phyloP scores from a whole-genome alignment of 2,329 filamentous ascomycete species.

The Paecilomyces formosus region DNA sequence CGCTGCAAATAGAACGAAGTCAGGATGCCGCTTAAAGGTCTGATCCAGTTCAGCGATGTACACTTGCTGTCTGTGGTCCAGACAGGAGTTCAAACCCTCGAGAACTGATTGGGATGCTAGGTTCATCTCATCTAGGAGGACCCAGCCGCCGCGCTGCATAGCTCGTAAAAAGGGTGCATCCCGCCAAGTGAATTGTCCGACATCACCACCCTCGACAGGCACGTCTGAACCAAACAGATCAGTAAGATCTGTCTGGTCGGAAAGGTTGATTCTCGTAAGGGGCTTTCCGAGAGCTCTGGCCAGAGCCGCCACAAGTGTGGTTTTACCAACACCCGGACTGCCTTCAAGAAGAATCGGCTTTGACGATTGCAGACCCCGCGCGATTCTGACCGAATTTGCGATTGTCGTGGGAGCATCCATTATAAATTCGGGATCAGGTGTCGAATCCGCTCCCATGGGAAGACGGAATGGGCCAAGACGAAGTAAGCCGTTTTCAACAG shows the following conservation, averaged over 20 bases:
- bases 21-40: constrained; percentile 78
- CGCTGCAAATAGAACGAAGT: constrained; percentile 92
- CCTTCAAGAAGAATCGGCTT: constrained; percentile 94
- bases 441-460: constrained; percentile 42
- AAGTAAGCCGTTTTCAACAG: constrained; percentile 47
- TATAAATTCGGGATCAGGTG: constrained; percentile 58
- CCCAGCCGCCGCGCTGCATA: constrained; percentile 96
- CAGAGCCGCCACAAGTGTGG: constrained; percentile 79
- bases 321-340: constrained; percentile 97
- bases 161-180: constrained; percentile 92
- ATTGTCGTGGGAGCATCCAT: constrained; percentile 86
- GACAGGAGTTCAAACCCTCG: constrained; percentile 90
- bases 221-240: constrained; percentile 96
- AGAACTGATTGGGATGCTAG: constrained; percentile 92
- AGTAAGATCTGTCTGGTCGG: constrained; percentile 95
- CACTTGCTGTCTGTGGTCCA: constrained; percentile 92
- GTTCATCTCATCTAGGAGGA: constrained; percentile 97
- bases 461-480: constrained; percentile 70
- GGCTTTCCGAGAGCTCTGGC: constrained; percentile 72
- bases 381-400: constrained; percentile 81
- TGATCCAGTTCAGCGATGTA: constrained; percentile 94
- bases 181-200: constrained; percentile 88
- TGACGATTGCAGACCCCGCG: constrained; percentile 76
- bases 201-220: constrained; percentile 83
- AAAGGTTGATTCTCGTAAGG: constrained; percentile 90